phyloP scores from a whole-genome alignment of 1,284 basidiomycete species.

The Athelia sp. region DNA sequence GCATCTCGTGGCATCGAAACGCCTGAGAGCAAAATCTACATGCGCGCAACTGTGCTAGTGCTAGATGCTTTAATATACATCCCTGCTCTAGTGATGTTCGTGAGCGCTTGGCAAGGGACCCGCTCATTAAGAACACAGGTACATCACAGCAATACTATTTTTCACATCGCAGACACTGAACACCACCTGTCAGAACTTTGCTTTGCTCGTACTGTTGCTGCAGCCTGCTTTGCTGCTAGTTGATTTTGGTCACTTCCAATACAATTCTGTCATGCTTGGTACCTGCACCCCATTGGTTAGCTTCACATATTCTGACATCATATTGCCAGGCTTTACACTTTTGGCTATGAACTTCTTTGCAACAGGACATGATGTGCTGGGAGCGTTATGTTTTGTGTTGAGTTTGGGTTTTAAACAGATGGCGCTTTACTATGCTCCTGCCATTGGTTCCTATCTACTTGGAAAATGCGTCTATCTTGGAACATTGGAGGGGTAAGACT shows the following conservation, averaged over 20 bases:
- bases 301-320: slow-evolving; percentile 3
- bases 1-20: slow-evolving; percentile 77
- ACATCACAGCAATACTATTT: not conserved
- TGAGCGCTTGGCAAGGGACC: slow-evolving; percentile 53
- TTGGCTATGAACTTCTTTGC: slow-evolving; percentile 70
- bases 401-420: slow-evolving; percentile 94
- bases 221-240: slow-evolving; percentile 83
- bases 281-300: slow-evolving; percentile 14
- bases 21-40: slow-evolving; percentile 63
- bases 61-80: slow-evolving; percentile 75
- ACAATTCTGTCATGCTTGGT: slow-evolving; percentile 89
- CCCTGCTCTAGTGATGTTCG: slow-evolving; percentile 65
- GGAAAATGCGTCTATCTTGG: slow-evolving; percentile 79
- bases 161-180: not conserved
- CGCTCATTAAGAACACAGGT: slow-evolving; percentile 74
- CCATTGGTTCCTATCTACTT: slow-evolving; percentile 78
- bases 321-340: slow-evolving; percentile 62
- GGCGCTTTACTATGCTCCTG: slow-evolving; percentile 92
- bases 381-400: slow-evolving; percentile 78
- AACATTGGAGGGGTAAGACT: slow-evolving; percentile 56
- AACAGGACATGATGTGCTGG: slow-evolving; percentile 62
- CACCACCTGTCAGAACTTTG: slow-evolving; percentile 55
- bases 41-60: slow-evolving; percentile 74
- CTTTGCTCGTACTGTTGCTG: slow-evolving; percentile 69
- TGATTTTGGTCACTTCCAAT: slow-evolving; percentile 93